Percentiles rank a stretch among this genome's conserved stretches.
Conservation (phyloP, 2,329 filamentous ascomycete species). For the Penicillium sclerotiorum region DNA sequence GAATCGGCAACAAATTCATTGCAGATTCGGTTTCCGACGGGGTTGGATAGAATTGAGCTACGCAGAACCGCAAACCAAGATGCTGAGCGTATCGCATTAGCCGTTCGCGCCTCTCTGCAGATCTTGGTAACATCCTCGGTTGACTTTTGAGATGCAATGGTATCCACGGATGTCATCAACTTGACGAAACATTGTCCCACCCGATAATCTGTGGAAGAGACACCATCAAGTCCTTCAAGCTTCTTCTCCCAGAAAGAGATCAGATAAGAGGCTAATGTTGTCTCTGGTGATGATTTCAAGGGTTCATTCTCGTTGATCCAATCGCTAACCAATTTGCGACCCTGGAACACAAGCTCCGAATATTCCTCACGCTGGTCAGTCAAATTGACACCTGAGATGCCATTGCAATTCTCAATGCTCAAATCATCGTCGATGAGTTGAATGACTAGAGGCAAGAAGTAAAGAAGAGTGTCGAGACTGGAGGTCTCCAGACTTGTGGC, state of each 20-base stretch:
- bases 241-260: slow-evolving; percentile 38
- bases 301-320: slow-evolving; percentile 40
- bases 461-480: slow-evolving; percentile 46
- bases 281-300: slow-evolving; percentile 14
- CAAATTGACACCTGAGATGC: slow-evolving; percentile 53
- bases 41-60: slow-evolving; percentile 51
- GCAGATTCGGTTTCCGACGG: slow-evolving; percentile 55
- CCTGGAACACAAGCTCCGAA: slow-evolving; percentile 55
- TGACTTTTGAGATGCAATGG: slow-evolving; percentile 27
- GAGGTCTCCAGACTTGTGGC: slow-evolving; percentile 35
- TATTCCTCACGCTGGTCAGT: slow-evolving; percentile 56
- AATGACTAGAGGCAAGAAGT: slow-evolving; percentile 56
- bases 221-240: slow-evolving; percentile 34
- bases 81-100: slow-evolving; percentile 51
- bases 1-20: slow-evolving; percentile 64
- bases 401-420: slow-evolving; percentile 58
- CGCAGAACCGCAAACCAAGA: slow-evolving; percentile 54
- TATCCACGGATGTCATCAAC: slow-evolving; percentile 38
- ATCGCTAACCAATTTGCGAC: slow-evolving; percentile 49
- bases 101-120: slow-evolving; percentile 37
- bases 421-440: slow-evolving; percentile 64
- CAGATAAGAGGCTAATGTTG: slow-evolving; percentile 27
- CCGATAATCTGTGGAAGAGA: slow-evolving; percentile 40
- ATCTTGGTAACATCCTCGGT: slow-evolving; percentile 37
- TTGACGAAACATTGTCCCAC: slow-evolving; percentile 45